Conservation (phyloP, 768 basidiomycete species). For the Termitomyces sp. region DNA sequence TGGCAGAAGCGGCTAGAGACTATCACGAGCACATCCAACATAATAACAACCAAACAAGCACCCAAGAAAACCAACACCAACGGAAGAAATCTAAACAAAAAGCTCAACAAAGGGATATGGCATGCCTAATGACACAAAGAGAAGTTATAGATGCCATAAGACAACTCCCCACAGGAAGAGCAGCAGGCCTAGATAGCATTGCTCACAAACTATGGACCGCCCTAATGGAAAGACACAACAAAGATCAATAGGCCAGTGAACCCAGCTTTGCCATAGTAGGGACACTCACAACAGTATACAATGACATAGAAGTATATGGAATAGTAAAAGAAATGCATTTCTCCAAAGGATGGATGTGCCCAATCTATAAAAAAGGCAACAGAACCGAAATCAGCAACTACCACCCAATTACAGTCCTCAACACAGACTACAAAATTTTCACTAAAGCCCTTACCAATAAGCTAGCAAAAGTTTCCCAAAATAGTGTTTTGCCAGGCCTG, state of each 20-base stretch:
- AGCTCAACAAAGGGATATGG: too few relatives aligned
- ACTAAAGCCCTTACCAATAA: neutral
- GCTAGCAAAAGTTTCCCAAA: neutral
- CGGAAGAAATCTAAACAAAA: too few relatives aligned
- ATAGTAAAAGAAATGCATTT: neutral
- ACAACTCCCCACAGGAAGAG: conserved; percentile 4
- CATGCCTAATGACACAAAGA: too few relatives aligned
- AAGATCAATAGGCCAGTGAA: neutral
- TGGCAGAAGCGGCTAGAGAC: too few relatives aligned
- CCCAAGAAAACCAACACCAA: too few relatives aligned
- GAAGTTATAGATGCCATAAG: too few relatives aligned
- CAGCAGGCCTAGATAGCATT: conserved; percentile 22
- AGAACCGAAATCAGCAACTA: neutral
- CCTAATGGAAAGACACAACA: neutral
- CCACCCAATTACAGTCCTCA: neutral
- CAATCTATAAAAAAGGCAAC: conserved; percentile 3
- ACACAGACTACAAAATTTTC: conserved; percentile 8
- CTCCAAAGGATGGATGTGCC: conserved; percentile 4
- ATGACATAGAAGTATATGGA: conserved; percentile 6
- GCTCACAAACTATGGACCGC: conserved; percentile 21
- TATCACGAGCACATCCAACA: too few relatives aligned
- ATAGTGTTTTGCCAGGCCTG: too few relatives aligned
- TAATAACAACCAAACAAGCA: too few relatives aligned
- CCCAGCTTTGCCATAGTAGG: neutral
- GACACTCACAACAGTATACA: conserved; percentile 1